Evolutionary conservation across 208 protist genomes (phyloP).

Genomic region (Wallacemonas sp.): DNA sequence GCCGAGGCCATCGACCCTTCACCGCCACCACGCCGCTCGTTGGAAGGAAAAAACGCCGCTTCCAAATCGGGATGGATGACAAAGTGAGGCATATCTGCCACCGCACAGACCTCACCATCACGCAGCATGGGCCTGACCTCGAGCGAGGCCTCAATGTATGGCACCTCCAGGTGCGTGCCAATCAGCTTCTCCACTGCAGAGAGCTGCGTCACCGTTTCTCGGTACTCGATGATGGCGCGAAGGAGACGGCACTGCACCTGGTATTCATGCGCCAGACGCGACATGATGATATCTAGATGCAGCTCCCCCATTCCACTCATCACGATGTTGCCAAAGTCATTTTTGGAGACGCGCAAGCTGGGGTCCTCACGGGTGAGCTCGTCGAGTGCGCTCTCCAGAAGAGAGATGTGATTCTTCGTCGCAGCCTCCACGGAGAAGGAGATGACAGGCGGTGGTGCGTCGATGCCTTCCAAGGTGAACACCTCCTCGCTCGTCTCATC

Average conservation of each 20-base stretch:
- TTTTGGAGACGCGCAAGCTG: constrained; percentile 87
- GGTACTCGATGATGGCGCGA: constrained; percentile 87
- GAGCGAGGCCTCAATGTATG: constrained; percentile 67
- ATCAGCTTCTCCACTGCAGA: constrained; percentile 27
- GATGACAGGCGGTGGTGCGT: constrained; percentile 96
- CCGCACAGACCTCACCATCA: constrained; percentile 26
- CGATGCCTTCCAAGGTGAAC: constrained; percentile 81
- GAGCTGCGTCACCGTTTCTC: constrained; percentile 50
- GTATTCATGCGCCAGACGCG: constrained; percentile 93
- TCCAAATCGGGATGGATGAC: constrained; percentile 44
- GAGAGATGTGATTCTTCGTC: constrained; percentile 73
- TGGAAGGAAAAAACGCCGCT: constrained; percentile 28
- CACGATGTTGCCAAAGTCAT: constrained; percentile 91
- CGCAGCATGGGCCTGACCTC: constrained; percentile 46
- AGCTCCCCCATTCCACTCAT: constrained; percentile 96
- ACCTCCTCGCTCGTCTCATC: constrained; percentile 34
- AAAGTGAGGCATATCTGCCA: constrained; percentile 41
- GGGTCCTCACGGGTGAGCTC: constrained; percentile 94
- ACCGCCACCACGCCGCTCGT: not conserved
- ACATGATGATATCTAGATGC: constrained; percentile 95
- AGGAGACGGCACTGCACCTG: constrained; percentile 83
- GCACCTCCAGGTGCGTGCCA: constrained; percentile 50
- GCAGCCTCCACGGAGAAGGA: constrained; percentile 93
- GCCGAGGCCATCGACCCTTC: no score
- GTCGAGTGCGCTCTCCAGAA: constrained; percentile 91